phyloP scores from a whole-genome alignment of 352 stramenopile genomes.

The Pythium graminicola region DNA sequence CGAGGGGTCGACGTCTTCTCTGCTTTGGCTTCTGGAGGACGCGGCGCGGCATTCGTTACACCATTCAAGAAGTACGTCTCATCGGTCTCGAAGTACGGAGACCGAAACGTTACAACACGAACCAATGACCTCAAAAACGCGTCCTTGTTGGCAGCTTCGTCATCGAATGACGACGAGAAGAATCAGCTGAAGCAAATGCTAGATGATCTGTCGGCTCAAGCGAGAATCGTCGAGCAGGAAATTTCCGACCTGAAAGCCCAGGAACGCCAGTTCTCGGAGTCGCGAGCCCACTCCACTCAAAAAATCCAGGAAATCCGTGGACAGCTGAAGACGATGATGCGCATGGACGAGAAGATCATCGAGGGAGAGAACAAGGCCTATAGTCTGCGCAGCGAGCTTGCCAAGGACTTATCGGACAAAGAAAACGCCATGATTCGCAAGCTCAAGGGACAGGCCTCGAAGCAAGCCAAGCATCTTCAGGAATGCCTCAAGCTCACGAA shows the following conservation, averaged over 20 bases:
- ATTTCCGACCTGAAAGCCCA: slow-evolving; percentile 57
- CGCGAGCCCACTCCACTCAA: slow-evolving; percentile 51
- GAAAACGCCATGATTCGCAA: slow-evolving; percentile 71
- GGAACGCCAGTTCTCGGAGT: slow-evolving; percentile 54
- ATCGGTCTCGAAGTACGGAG: slow-evolving; percentile 82
- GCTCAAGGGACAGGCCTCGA: slow-evolving; percentile 57
- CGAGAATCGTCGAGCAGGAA: slow-evolving; percentile 49
- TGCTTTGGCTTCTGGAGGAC: slow-evolving; percentile 40
- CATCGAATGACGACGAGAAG: slow-evolving; percentile 75
- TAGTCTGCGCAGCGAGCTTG: slow-evolving; percentile 62
- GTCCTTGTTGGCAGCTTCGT: slow-evolving; percentile 56
- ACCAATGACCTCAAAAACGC: slow-evolving; percentile 75
- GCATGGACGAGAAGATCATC: slow-evolving; percentile 66
- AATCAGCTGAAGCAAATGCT: slow-evolving; percentile 46
- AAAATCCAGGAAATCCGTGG: slow-evolving; percentile 62
- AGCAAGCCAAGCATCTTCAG: slow-evolving; percentile 70
- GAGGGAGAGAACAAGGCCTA: slow-evolving; percentile 67
- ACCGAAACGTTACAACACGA: slow-evolving; percentile 76
- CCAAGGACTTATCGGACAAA: slow-evolving; percentile 71
- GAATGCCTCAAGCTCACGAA: slow-evolving; percentile 48
- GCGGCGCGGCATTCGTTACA: slow-evolving; percentile 73
- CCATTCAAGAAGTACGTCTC: slow-evolving; percentile 85
- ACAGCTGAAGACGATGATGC: slow-evolving; percentile 60
- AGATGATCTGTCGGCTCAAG: slow-evolving; percentile 32
- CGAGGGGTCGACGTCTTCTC: slow-evolving; percentile 55